Conservation (phyloP, 2,329 filamentous ascomycete species). For the Trichoderma sp. region DNA sequence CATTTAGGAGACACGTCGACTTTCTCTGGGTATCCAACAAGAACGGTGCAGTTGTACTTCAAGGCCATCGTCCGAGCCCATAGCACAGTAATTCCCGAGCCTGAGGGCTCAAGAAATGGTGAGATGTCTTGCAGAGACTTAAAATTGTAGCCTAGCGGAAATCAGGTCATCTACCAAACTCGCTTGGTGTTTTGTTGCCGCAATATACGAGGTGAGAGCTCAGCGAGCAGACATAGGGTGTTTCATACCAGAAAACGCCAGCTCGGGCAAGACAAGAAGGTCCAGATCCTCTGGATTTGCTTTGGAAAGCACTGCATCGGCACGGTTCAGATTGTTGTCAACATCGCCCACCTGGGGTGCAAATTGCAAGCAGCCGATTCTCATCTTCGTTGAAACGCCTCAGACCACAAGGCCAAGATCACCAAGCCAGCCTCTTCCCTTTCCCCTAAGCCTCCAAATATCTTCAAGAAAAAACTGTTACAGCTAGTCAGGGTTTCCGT, state of each 20-base stretch:
- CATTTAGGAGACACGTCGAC: constrained; percentile 50
- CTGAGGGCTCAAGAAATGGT: constrained; percentile 65
- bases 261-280: constrained; percentile 69
- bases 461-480: neutral
- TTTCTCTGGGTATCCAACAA: constrained; percentile 72
- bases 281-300: constrained; percentile 57
- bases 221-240: neutral
- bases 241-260: constrained; percentile 66
- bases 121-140: constrained; percentile 63
- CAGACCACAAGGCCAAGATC: neutral
- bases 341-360: constrained; percentile 67
- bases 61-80: constrained; percentile 69
- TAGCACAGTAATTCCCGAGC: constrained; percentile 62
- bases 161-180: neutral
- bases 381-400: constrained; percentile 45
- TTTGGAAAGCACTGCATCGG: constrained; percentile 59
- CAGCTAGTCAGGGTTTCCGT: neutral
- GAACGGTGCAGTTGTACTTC: constrained; percentile 64
- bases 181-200: neutral
- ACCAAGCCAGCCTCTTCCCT: neutral
- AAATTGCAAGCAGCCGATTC: constrained; percentile 69
- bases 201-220: neutral
- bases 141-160: constrained; percentile 67
- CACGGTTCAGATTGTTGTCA: constrained; percentile 66
- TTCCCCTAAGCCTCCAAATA: neutral